Conservation (phyloP, 768 basidiomycete species). For the Candolleomyces aberdarensis region DNA sequence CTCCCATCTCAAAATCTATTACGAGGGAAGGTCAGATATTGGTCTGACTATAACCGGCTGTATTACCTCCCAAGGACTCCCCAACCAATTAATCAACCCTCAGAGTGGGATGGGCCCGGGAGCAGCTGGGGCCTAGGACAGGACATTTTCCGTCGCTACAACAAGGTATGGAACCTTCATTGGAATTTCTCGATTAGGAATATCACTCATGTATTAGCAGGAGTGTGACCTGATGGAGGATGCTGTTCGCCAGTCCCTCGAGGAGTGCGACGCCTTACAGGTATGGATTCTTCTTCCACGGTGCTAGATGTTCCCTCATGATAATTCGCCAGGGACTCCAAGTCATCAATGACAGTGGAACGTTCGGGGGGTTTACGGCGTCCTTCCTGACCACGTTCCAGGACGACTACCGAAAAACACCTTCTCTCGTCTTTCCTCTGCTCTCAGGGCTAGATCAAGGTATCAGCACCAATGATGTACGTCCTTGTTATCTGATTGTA, state of each 20-base stretch:
- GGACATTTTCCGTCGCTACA: slow-evolving; percentile 48
- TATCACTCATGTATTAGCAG: slow-evolving; percentile 29
- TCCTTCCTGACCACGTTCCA: slow-evolving; percentile 58
- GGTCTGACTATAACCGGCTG: slow-evolving; percentile 68
- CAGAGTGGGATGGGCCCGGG: slow-evolving; percentile 50
- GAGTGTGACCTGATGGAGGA: slow-evolving; percentile 67
- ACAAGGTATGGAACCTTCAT: slow-evolving; percentile 43
- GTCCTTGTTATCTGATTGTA: slow-evolving; percentile 16
- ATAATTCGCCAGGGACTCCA: slow-evolving; percentile 58
- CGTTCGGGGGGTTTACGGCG: slow-evolving; percentile 64
- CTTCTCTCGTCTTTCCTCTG: slow-evolving; percentile 54
- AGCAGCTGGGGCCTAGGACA: slow-evolving; percentile 57
- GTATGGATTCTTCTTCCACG: slow-evolving; percentile 29
- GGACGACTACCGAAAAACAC: slow-evolving; percentile 67
- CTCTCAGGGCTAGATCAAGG: slow-evolving; percentile 41
- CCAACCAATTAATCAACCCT: slow-evolving; percentile 57
- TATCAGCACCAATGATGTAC: slow-evolving; percentile 42
- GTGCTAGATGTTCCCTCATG: not conserved
- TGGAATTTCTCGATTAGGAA: not conserved
- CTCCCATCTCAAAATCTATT: slow-evolving; percentile 11
- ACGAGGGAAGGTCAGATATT: slow-evolving; percentile 44
- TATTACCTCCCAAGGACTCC: slow-evolving; percentile 64
- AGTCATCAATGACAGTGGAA: slow-evolving; percentile 55
- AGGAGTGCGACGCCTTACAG: slow-evolving; percentile 76
- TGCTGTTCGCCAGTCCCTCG: slow-evolving; percentile 61